Evolutionary conservation across 768 basidiomycete genomes (phyloP).

Genomic region (Multifurca ochricompacta): DNA sequence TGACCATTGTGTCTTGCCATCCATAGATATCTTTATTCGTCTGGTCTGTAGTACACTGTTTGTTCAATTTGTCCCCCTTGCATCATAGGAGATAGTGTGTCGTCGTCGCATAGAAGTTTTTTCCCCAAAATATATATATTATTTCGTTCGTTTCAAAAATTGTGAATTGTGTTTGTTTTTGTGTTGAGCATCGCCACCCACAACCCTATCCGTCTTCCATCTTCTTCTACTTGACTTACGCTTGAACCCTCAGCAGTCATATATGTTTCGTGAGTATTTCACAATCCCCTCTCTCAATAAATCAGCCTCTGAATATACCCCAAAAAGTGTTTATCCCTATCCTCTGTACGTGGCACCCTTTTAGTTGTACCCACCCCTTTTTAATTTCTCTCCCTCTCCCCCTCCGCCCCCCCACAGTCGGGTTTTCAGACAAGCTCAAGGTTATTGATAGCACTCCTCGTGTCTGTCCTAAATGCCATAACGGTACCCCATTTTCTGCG

Average conservation of each 20-base stretch:
- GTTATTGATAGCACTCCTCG: slow-evolving; percentile 46
- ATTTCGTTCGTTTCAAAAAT: too few relatives aligned
- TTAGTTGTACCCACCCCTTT: too few relatives aligned
- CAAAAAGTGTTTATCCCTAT: slow-evolving; percentile 31
- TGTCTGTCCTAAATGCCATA: slow-evolving; percentile 66
- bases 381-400: too few relatives aligned
- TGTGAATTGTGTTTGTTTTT: too few relatives aligned
- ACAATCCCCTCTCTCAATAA: not conserved
- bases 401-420: slow-evolving; percentile 38
- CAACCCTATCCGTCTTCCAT: too few relatives aligned
- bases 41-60: slow-evolving; percentile 18
- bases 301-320: not conserved
- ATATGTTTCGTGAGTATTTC: slow-evolving; percentile 12
- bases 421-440: slow-evolving; percentile 54
- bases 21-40: slow-evolving; percentile 22
- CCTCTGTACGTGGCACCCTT: slow-evolving; percentile 26
- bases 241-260: not conserved
- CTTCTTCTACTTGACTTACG: not conserved
- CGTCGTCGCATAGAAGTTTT: not conserved
- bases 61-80: not conserved
- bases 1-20: slow-evolving; percentile 13
- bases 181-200: too few relatives aligned
- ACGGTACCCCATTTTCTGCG: slow-evolving; percentile 37
- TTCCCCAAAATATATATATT: too few relatives aligned
- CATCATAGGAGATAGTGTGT: slow-evolving; percentile 9